A percentile compares a stretch with the other conserved stretches of the same genome.
phyloP scores from a whole-genome alignment of 2,329 filamentous ascomycete species.

The Macrophomina tecta region DNA sequence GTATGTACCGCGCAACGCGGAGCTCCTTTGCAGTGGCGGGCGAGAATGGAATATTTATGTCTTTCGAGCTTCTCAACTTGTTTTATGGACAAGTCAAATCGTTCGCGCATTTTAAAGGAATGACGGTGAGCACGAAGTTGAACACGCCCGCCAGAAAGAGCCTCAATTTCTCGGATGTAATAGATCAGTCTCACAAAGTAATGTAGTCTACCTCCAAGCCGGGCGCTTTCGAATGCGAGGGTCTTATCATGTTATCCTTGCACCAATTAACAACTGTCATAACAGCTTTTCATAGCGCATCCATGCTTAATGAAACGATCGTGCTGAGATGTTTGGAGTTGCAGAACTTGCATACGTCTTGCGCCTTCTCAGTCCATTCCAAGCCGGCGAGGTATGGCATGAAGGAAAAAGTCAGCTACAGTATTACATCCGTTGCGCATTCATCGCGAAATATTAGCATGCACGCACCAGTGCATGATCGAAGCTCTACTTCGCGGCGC shows the following conservation, averaged over 20 bases:
- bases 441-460: too few relatives aligned
- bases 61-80: not conserved
- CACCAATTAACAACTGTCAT: not conserved
- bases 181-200: not conserved
- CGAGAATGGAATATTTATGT: not conserved
- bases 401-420: too few relatives aligned
- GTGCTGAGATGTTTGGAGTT: not conserved
- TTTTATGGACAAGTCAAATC: not conserved
- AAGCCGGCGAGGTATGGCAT: not conserved
- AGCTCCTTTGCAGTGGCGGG: not conserved
- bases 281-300: too few relatives aligned
- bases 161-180: not conserved
- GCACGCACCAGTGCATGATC: too few relatives aligned
- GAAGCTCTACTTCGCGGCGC: too few relatives aligned
- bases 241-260: not conserved
- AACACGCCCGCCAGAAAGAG: not conserved
- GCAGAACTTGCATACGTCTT: not conserved
- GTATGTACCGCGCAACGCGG: not conserved
- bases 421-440: too few relatives aligned
- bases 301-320: not conserved
- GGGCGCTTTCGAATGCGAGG: not conserved
- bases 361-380: not conserved
- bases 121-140: not conserved
- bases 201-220: not conserved
- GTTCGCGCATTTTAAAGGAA: fast-evolving